Evolutionary conservation across 306 rosid genomes (phyloP).

Genomic region (Sicyos edulis): DNA sequence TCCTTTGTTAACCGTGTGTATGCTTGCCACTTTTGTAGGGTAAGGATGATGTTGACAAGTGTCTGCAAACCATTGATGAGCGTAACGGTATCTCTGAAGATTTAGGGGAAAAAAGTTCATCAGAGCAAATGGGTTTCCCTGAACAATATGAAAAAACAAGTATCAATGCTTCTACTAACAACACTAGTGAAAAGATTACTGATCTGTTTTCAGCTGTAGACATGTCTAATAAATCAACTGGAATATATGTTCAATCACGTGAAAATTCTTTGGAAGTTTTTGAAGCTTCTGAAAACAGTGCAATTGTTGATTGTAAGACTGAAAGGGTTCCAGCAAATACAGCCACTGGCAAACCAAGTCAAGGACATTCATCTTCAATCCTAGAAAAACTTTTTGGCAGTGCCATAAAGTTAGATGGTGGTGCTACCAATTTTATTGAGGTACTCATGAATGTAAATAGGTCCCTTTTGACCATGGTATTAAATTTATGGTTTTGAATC

Average conservation of each 20-base stretch:
- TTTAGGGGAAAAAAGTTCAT: slow-evolving; percentile 29
- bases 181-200: slow-evolving; percentile 37
- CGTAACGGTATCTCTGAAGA: slow-evolving; percentile 35
- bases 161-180: slow-evolving; percentile 34
- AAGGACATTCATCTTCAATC: slow-evolving; percentile 51
- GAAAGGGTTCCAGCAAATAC: slow-evolving; percentile 45
- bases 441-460: slow-evolving; percentile 29
- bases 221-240: slow-evolving; percentile 35
- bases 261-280: slow-evolving; percentile 44
- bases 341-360: slow-evolving; percentile 33
- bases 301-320: slow-evolving; percentile 38
- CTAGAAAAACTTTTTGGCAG: slow-evolving; percentile 63
- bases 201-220: slow-evolving; percentile 34
- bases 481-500: not conserved
- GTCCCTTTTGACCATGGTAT: not conserved
- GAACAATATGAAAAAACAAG: slow-evolving; percentile 41
- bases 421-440: slow-evolving; percentile 47
- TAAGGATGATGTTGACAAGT: slow-evolving; percentile 34
- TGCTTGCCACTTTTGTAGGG: slow-evolving; percentile 46
- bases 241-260: slow-evolving; percentile 33
- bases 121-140: slow-evolving; percentile 34
- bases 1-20: slow-evolving; percentile 16
- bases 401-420: slow-evolving; percentile 41
- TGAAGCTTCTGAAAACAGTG: slow-evolving; percentile 50
- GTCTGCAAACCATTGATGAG: slow-evolving; percentile 34